A percentile compares a stretch with the other conserved stretches of the same genome.
Evolutionary conservation across 2,329 filamentous ascomycete species (phyloP).

Genomic region (Pyrenochaeta sp.): DNA sequence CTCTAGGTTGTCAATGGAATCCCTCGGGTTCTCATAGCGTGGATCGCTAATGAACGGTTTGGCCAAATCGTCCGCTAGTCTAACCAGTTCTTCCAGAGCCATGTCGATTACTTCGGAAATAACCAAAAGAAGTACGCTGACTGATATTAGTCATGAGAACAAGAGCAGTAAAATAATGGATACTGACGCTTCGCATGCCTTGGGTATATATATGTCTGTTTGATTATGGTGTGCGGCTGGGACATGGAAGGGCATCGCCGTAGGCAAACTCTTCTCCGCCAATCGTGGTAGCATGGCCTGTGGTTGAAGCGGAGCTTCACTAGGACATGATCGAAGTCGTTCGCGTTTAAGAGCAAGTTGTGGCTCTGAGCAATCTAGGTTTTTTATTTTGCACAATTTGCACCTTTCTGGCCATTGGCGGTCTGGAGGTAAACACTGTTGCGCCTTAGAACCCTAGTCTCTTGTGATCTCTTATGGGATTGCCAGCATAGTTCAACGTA

Average conservation of each 20-base stretch:
- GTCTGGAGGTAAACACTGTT: background rate
- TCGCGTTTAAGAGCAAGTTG: background rate
- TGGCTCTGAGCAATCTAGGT: background rate
- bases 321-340: background rate
- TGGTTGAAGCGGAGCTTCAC: background rate
- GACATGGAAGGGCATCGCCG: background rate
- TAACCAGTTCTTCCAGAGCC: background rate
- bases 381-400: background rate
- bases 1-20: background rate
- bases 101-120: background rate
- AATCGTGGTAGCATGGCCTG: background rate
- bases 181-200: background rate
- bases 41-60: background rate
- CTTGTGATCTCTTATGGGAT: too few relatives aligned
- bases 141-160: background rate
- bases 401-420: background rate
- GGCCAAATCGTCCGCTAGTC: background rate
- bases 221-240: background rate
- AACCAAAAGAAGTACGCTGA: background rate
- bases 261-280: background rate
- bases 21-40: background rate
- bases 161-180: background rate
- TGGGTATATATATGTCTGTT: background rate
- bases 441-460: too few relatives aligned
- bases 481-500: too few relatives aligned